A percentile compares a stretch with the other conserved stretches of the same genome.
Conservation (phyloP, 306 rosid genomes). For the Morella rubra region DNA sequence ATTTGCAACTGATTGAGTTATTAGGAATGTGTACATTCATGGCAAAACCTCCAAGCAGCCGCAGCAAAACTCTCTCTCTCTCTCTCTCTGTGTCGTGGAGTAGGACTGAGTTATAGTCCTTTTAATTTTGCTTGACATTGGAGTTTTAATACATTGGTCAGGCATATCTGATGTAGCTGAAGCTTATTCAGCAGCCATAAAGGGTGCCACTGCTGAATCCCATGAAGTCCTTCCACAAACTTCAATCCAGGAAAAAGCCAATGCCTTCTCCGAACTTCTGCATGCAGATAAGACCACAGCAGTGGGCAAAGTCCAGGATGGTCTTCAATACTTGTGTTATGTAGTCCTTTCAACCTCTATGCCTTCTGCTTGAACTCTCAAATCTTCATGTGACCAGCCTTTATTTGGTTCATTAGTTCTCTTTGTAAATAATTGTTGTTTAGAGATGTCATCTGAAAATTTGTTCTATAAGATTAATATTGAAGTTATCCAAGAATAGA, state of each 20-base stretch:
- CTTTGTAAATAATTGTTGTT: slow-evolving; percentile 36
- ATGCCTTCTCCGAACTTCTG: slow-evolving; percentile 60
- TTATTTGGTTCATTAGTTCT: slow-evolving; percentile 15
- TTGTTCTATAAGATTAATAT: slow-evolving; percentile 14
- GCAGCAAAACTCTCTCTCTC: too few relatives aligned
- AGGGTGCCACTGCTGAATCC: slow-evolving; percentile 57
- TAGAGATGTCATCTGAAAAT: slow-evolving; percentile 5
- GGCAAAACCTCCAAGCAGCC: not conserved
- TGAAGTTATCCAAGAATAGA: slow-evolving; percentile 13
- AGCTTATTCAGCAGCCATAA: slow-evolving; percentile 82
- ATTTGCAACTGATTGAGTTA: not conserved
- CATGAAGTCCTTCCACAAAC: slow-evolving; percentile 48
- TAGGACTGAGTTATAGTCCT: not conserved
- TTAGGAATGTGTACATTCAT: too few relatives aligned
- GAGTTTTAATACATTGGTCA: slow-evolving; percentile 33
- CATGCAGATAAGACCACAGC: slow-evolving; percentile 71
- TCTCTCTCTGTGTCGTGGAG: not conserved
- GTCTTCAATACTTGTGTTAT: slow-evolving; percentile 68
- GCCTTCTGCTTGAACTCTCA: slow-evolving; percentile 54
- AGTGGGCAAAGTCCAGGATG: slow-evolving; percentile 76
- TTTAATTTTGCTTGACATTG: not conserved
- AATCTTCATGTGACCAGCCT: slow-evolving; percentile 5
- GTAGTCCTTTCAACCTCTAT: slow-evolving; percentile 78
- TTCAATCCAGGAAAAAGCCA: slow-evolving; percentile 69
- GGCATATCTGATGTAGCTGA: slow-evolving; percentile 91